Percentiles rank a stretch among this genome's conserved stretches.
Evolutionary conservation across 257 asterid genomes (phyloP).

Genomic region (Solanum infundibuliforme): DNA sequence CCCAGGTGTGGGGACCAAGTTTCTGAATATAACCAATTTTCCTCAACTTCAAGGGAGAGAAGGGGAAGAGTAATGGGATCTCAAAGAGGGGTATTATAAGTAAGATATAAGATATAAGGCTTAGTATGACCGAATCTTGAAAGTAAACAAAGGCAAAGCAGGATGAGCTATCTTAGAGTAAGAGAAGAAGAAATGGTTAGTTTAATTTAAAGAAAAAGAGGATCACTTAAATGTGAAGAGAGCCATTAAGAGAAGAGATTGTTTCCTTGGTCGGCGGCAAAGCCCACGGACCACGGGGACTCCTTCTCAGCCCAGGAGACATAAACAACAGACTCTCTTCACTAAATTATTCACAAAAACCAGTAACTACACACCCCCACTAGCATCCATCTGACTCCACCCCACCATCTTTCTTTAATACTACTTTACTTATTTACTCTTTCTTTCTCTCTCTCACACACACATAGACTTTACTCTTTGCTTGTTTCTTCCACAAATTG

Average conservation of each 20-base stretch:
- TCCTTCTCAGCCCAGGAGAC: slow-evolving; percentile 83
- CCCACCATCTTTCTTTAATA: slow-evolving; percentile 22
- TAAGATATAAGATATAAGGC: slow-evolving; percentile 16
- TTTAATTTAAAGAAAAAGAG: slow-evolving; percentile 26
- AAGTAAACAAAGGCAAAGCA: slow-evolving; percentile 23
- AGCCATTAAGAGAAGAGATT: slow-evolving; percentile 30
- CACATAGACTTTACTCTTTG: neutral
- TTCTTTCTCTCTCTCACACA: neutral
- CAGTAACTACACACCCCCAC: slow-evolving; percentile 27
- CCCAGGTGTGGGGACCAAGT: slow-evolving; percentile 59
- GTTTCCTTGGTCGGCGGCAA: slow-evolving; percentile 93
- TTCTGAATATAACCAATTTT: slow-evolving; percentile 33
- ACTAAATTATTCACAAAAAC: slow-evolving; percentile 58
- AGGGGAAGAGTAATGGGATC: slow-evolving; percentile 33
- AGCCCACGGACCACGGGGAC: slow-evolving; percentile 75
- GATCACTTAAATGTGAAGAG: slow-evolving; percentile 51
- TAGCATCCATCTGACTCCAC: slow-evolving; percentile 40
- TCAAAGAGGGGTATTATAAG: slow-evolving; percentile 11
- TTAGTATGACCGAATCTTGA: slow-evolving; percentile 65
- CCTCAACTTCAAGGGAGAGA: slow-evolving; percentile 18
- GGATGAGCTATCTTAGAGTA: slow-evolving; percentile 10
- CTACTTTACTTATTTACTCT: slow-evolving; percentile 20
- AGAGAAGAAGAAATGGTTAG: slow-evolving; percentile 7
- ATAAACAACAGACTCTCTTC: slow-evolving; percentile 44
- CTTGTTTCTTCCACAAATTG: neutral